phyloP scores from a whole-genome alignment of 2,329 filamentous ascomycete species.

The Grosmannia penicillata region DNA sequence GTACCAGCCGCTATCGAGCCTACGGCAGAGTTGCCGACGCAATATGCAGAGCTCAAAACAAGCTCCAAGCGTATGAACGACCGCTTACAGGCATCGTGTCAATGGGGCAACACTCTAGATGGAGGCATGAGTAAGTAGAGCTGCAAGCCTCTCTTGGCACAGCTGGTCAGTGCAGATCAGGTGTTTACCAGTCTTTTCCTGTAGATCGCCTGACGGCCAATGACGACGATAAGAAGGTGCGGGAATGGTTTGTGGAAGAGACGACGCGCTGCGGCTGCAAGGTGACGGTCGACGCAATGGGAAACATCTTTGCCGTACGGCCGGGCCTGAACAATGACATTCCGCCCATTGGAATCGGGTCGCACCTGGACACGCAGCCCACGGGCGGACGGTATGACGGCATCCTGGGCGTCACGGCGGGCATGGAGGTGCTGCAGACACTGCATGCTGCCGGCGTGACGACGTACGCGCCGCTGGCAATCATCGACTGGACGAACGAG shows the following conservation, averaged over 20 bases:
- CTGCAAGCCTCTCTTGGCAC: too few species aligned
- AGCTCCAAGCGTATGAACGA: conserved; percentile 7
- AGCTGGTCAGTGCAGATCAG: too few species aligned
- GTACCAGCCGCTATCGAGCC: neutral
- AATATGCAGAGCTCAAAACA: conserved; percentile 5
- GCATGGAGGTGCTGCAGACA: conserved; percentile 55
- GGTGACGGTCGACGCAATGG: conserved; percentile 58
- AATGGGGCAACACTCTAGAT: conserved; percentile 9
- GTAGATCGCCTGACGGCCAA: conserved; percentile 48
- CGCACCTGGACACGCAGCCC: conserved; percentile 53
- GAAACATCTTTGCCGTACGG: conserved; percentile 67
- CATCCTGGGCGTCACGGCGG: conserved; percentile 59
- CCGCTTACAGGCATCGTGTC: conserved; percentile 6
- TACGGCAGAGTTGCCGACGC: neutral
- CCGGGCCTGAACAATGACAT: conserved; percentile 42
- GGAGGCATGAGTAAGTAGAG: conserved; percentile 8
- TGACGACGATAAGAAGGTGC: conserved; percentile 54
- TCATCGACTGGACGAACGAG: conserved; percentile 73
- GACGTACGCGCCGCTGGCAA: conserved; percentile 56
- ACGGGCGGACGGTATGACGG: conserved; percentile 59
- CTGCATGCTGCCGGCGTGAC: conserved; percentile 52
- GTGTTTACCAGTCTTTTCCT: neutral
- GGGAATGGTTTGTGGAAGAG: conserved; percentile 61
- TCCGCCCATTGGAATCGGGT: conserved; percentile 53
- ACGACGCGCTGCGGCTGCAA: conserved; percentile 49